Evolutionary conservation across 2,329 filamentous ascomycete genomes (phyloP).

Genomic region (Helotiales sp.): DNA sequence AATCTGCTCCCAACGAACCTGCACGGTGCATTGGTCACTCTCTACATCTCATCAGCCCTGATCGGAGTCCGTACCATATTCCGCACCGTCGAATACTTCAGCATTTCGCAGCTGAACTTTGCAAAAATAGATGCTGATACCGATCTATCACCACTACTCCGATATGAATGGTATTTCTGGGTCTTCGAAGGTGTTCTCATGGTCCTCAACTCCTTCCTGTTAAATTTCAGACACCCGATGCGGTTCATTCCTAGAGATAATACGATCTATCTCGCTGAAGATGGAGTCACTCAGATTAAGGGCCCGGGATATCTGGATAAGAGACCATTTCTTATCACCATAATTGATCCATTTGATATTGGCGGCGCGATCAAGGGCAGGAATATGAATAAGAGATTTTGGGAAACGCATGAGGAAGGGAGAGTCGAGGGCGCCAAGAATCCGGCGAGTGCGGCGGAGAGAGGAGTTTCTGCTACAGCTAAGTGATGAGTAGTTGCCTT

Average conservation of each 20-base stretch:
- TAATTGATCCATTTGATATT: constrained; percentile 43
- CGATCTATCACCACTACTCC: constrained; percentile 52
- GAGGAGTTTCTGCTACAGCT: not conserved
- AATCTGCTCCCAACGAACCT: constrained; percentile 38
- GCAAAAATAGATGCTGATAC: constrained; percentile 43
- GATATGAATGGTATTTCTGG: constrained; percentile 64
- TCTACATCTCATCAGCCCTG: constrained; percentile 56
- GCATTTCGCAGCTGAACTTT: constrained; percentile 49
- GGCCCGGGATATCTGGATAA: constrained; percentile 56
- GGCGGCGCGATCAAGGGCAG: constrained; percentile 32
- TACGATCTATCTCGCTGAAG: constrained; percentile 55
- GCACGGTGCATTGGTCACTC: constrained; percentile 48
- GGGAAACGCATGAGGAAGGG: constrained; percentile 35
- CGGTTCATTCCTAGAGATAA: constrained; percentile 54
- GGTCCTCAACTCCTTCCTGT: constrained; percentile 55
- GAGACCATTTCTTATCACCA: constrained; percentile 41
- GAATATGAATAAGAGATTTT: constrained; percentile 37
- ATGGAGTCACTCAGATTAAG: constrained; percentile 55
- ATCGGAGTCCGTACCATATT: constrained; percentile 61
- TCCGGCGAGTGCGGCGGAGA: constrained; percentile 10
- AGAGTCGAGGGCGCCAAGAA: constrained; percentile 6
- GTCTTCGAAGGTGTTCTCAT: constrained; percentile 61
- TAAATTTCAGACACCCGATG: constrained; percentile 58
- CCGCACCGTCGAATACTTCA: constrained; percentile 64
- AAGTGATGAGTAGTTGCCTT: not conserved